Evolutionary conservation across 805 yeast genomes (phyloP), one percentile per base, ranked within the genome.

Genomic region (Monosporozyma aerobia): DNA sequence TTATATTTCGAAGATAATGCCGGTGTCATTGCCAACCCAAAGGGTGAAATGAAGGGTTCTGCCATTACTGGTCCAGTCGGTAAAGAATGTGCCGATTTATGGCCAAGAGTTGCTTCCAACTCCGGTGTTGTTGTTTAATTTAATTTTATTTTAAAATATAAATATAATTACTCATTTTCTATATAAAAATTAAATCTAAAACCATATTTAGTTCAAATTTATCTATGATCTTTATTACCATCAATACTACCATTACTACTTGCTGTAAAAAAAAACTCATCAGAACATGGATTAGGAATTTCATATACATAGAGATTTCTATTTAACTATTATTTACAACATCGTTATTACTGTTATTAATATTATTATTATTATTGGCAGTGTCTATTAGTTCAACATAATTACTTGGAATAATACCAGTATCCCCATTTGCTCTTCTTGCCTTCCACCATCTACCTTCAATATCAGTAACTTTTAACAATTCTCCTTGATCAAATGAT

Each of bases 1-100:
- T 89, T 94, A 77, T 94, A 94, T 89, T 94, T 94, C 71, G 99
- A 94, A 85, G 99, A 94, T 81, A 94, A 94, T 74, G 99, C 99
- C 65, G 99, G 99, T 85, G 99, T 95, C 77, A 94, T 94, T 74
- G 99, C 94, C 77, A 94, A 94, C 82, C 99, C 99, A 75, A 94
- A 94, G 94, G 99, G 99, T 83, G 99, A 94, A 81, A 94, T 95
- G 99, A 94, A 94, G 85, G 99, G 99, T 80, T 95, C 99, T 68
- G 99, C 99, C 73, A 94, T 94, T 77, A 95, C 99, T 73, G 99
- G 99, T 78, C 99, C 99, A 73, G 99, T 94, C 74, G 98, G 97
- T 77, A 94, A 94, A 82, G 99, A 94, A 83, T 95, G 99, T 84
- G 99, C 99, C 76, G 99, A 94, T 76, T 87, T 94, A 78, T 94